Base-by-base conservation (phyloP, 768 basidiomycete species). In the Tremella mesenterica region DNA sequence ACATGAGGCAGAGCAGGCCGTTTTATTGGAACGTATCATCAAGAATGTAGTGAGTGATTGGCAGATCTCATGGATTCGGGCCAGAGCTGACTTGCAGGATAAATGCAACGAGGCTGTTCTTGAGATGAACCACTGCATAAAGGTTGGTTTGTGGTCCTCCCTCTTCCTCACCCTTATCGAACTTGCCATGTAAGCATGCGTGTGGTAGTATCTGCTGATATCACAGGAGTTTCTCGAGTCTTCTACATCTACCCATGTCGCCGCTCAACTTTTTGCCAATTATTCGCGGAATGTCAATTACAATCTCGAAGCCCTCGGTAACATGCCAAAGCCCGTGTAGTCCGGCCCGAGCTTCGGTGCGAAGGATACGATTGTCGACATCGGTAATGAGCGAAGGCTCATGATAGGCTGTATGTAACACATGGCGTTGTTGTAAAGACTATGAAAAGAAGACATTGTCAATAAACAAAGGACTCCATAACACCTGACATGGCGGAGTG, bases 271-370 rank as follows among this genome's bases (percentile, higher is more conserved):
- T 16, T 81, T 86, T 29, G 82, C 82, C 33, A 90, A 89, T 71
- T 95, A 96, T 72, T 79, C 85, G 58, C 84, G 88, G 75, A 96
- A 96, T 74, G 90, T 91, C 48, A 84, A 86, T 70, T 93, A 90
- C 70, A 93, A 92, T 70, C 72, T 95, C 53, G 85, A 87, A 64
- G 84, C 85, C 8, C 68, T 71, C 50, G 57, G 60, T 18, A 58
- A 68, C 31, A 58, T 71, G 57, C 68, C 64, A 3, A 60, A 70
- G 36, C 68, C 72, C 4, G 47, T 52, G 21, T 55, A 39, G 28
- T 43, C 41, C 7, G 41, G 18, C n/a, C n/a, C n/a, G n/a, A n/a
- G n/a, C n/a, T n/a, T n/a, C n/a, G n/a, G n/a, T n/a, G n/a, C n/a
- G n/a, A n/a, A n/a, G n/a, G n/a, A n/a, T n/a, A n/a, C n/a, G n/a